Conservation (phyloP, 345 rosid species). For the Salix udensis region DNA sequence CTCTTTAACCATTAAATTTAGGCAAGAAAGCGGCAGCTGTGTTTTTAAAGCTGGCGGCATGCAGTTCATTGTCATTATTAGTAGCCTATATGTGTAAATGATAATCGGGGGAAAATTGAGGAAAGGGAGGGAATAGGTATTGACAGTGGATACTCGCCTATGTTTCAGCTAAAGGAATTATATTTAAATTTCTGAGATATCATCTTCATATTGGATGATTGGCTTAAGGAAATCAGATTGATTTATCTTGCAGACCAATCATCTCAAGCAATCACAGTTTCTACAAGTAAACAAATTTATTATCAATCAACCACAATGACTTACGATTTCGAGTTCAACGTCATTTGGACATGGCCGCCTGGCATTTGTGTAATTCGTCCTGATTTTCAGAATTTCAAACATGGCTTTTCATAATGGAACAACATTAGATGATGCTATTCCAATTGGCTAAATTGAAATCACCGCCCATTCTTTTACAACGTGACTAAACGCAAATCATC, state of each 20-base stretch:
- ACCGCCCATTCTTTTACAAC: neutral
- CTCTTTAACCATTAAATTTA: neutral
- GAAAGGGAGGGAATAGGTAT: no score
- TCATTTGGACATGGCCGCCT: neutral
- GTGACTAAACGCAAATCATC: neutral
- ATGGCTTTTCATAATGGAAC: neutral
- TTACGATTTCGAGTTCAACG: no score
- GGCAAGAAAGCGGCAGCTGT: conserved; percentile 40
- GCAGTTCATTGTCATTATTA: conserved; percentile 1
- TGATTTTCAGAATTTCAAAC: neutral
- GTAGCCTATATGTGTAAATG: conserved; percentile 23
- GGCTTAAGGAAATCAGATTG: neutral
- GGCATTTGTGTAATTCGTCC: neutral
- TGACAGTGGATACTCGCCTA: neutral
- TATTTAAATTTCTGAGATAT: neutral
- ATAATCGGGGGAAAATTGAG: neutral
- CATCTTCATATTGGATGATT: neutral
- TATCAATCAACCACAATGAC: neutral
- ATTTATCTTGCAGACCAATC: neutral
- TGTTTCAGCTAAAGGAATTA: neutral
- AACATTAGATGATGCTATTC: no score
- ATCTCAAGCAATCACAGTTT: neutral
- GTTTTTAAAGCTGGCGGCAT: conserved; percentile 44
- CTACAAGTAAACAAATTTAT: neutral
- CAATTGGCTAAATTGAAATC: neutral